These are phyloP conservation scores for Pleurotus sapidus DNA, from an alignment of 768 basidiomycete genomes.

Conservation along the genomic window DNA sequence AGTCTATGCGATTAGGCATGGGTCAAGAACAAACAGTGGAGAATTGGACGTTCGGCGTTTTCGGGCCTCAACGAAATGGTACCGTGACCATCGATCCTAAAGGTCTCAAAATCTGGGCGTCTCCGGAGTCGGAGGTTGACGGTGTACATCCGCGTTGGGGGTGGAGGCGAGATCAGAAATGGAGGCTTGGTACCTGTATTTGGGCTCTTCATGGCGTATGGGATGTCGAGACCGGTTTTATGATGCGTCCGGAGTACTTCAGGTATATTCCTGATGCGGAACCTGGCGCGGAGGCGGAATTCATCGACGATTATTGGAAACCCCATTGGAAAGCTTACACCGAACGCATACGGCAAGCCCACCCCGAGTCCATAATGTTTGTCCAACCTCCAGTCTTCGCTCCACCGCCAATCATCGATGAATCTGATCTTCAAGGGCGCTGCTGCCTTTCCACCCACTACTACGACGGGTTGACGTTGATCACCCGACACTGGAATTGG, in stretches of 20 bases:
- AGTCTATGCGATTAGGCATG: conserved; percentile 86
- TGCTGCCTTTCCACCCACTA: conserved; percentile 81
- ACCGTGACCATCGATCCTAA: conserved; percentile 82
- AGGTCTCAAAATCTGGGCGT: conserved; percentile 76
- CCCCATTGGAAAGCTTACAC: conserved; percentile 63
- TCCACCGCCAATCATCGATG: conserved; percentile 60
- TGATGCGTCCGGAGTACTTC: conserved; percentile 81
- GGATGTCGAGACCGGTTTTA: conserved; percentile 67
- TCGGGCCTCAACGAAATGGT: conserved; percentile 76
- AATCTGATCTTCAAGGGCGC: conserved; percentile 60
- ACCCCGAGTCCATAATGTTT: conserved; percentile 86
- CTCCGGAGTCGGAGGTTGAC: conserved; percentile 42
- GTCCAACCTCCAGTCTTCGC: conserved; percentile 91
- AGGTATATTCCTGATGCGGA: conserved; percentile 32
- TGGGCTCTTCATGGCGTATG: conserved; percentile 93
- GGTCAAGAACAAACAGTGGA: conserved; percentile 81
- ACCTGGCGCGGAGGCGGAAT: conserved; percentile 50
- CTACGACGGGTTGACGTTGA: conserved; percentile 91
- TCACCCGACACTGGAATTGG: conserved; percentile 93
- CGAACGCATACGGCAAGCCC: conserved; percentile 55
- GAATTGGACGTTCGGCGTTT: conserved; percentile 72
- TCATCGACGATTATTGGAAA: conserved; percentile 78
- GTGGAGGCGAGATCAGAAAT: conserved; percentile 71
- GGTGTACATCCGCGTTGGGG: conserved; percentile 73
- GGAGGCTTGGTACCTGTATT: conserved; percentile 75